A percentile compares a stretch with the other conserved stretches of the same genome.
phyloP scores from a whole-genome alignment of 441 rosid species.

The Brassica balearica region DNA sequence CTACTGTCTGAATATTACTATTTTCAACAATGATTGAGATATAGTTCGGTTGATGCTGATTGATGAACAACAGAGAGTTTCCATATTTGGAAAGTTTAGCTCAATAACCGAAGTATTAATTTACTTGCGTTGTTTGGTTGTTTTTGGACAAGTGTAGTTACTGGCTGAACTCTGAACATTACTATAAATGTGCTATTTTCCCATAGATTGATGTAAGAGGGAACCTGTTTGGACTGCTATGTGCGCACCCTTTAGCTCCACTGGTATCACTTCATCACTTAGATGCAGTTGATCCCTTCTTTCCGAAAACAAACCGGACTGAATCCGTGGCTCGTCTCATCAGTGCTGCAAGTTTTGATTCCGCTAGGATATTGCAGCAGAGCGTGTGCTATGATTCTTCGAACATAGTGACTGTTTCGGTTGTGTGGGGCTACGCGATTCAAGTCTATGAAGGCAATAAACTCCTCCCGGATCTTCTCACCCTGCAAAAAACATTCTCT shows the following conservation, averaged over 20 bases:
- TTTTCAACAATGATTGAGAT: neutral
- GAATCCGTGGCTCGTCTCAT: slow-evolving; percentile 66
- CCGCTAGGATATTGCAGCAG: slow-evolving; percentile 86
- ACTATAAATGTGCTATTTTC: slow-evolving; percentile 19
- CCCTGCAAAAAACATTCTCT: slow-evolving; percentile 66
- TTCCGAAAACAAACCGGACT: slow-evolving; percentile 64
- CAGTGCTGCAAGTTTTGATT: slow-evolving; percentile 63
- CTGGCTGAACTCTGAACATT: neutral
- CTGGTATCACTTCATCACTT: slow-evolving; percentile 90
- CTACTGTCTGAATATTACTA: neutral
- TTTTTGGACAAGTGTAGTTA: neutral
- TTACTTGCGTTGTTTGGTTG: neutral
- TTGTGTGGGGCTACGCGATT: slow-evolving; percentile 92
- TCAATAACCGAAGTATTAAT: too few relatives aligned
- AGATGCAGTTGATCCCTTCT: slow-evolving; percentile 84
- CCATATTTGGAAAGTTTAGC: too few relatives aligned
- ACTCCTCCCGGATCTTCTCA: slow-evolving; percentile 79
- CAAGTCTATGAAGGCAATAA: slow-evolving; percentile 78
- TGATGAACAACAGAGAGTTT: too few relatives aligned
- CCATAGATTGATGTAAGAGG: slow-evolving; percentile 89
- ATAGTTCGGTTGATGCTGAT: too few relatives aligned
- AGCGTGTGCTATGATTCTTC: slow-evolving; percentile 75
- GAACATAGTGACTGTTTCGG: slow-evolving; percentile 65
- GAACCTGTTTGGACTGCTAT: slow-evolving; percentile 76
- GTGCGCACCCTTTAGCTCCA: slow-evolving; percentile 83